These are phyloP conservation scores for Trichosporon faecale DNA, from an alignment of 1,284 basidiomycete species.

Conservation along the genomic window DNA sequence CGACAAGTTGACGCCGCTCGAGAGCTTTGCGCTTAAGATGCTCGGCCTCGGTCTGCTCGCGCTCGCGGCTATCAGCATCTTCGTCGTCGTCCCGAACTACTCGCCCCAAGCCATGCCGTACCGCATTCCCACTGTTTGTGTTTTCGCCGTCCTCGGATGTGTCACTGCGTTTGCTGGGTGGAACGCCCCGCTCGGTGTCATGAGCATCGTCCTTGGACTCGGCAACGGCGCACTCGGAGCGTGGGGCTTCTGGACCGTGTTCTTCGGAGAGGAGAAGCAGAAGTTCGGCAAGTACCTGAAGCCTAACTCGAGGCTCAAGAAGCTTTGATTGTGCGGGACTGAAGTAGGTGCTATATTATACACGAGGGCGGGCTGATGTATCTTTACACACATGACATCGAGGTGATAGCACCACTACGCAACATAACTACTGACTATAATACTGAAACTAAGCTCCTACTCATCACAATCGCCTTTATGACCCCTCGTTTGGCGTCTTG, in stretches of 20 bases:
- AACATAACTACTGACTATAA: too few species aligned
- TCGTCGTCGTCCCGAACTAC: conserved; percentile 41
- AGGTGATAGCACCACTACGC: too few species aligned
- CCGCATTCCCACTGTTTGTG: conserved; percentile 35
- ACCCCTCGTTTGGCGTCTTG: not conserved
- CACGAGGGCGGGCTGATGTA: conserved; percentile 62
- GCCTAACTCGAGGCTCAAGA: conserved; percentile 26
- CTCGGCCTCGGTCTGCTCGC: conserved; percentile 43
- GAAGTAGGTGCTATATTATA: not conserved
- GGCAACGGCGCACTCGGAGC: conserved; percentile 42
- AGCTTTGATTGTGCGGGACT: conserved; percentile 13
- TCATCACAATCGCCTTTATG: not conserved
- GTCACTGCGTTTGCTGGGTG: conserved; percentile 34
- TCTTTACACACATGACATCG: not conserved
- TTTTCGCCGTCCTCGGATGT: conserved; percentile 38
- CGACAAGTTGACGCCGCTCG: conserved; percentile 46
- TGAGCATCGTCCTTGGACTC: conserved; percentile 36
- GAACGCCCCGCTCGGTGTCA: conserved; percentile 43
- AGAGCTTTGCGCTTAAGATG: conserved; percentile 39
- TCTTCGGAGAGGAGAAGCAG: conserved; percentile 42
- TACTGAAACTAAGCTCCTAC: too few species aligned
- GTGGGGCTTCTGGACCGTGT: conserved; percentile 51
- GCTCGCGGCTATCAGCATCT: conserved; percentile 38
- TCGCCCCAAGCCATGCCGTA: conserved; percentile 30
- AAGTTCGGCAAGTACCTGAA: conserved; percentile 32